Conservation (phyloP, 2,329 filamentous ascomycete species). For the Aspergillus hiratsukae region DNA sequence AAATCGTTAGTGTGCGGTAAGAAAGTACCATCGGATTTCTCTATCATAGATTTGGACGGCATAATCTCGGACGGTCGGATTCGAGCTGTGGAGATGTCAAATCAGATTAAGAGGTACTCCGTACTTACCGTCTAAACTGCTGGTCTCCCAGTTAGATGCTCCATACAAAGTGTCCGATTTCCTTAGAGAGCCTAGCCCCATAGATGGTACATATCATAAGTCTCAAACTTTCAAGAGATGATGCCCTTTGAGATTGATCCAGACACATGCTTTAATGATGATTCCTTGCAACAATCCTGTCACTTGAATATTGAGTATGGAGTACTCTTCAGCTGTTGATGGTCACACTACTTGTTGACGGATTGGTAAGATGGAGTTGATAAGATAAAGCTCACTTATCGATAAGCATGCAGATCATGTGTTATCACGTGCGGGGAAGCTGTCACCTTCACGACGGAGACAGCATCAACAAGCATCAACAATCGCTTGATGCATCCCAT, state of each 20-base stretch:
- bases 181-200: not conserved
- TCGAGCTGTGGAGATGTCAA: not conserved
- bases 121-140: not conserved
- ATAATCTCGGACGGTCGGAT: not conserved
- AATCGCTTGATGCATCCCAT: not conserved
- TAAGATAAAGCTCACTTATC: constrained; percentile 11
- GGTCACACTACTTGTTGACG: no score
- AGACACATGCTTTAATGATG: no score
- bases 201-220: not conserved
- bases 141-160: not conserved
- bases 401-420: constrained; percentile 9
- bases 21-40: not conserved
- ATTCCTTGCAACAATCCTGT: not conserved
- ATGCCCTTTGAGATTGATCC: not conserved
- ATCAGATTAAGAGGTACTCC: no score
- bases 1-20: not conserved
- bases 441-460: constrained; percentile 3
- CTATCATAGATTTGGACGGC: not conserved
- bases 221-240: not conserved
- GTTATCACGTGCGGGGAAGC: constrained; percentile 15
- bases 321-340: not conserved
- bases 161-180: not conserved
- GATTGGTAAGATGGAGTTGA: not conserved
- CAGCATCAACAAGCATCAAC: constrained; percentile 1
- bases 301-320: not conserved